Evolutionary conservation across 345 rosid genomes (phyloP).

Genomic region (Dipteronia dyeriana): DNA sequence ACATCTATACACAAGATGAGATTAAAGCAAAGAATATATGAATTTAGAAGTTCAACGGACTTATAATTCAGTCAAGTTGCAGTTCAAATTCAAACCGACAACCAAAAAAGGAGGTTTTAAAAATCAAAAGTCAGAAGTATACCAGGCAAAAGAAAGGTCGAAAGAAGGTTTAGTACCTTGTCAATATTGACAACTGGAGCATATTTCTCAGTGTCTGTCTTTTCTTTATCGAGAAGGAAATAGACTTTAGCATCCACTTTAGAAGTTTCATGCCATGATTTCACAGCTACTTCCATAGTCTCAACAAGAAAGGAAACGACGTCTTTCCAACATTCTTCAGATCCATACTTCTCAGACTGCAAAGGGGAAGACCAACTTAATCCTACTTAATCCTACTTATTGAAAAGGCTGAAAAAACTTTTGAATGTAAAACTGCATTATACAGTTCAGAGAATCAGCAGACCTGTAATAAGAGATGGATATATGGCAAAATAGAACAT

Average conservation of each 20-base stretch:
- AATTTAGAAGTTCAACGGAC: background rate
- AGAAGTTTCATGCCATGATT: slow-evolving; percentile 80
- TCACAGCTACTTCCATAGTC: slow-evolving; percentile 81
- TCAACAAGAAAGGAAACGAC: slow-evolving; percentile 66
- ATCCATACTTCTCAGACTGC: slow-evolving; percentile 67
- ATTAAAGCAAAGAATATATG: background rate
- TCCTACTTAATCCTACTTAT: slow-evolving; percentile 15
- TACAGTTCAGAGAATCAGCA: slow-evolving; percentile 13
- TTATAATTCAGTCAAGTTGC: background rate
- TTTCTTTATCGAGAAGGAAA: slow-evolving; percentile 81
- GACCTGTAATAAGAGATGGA: slow-evolving; percentile 1
- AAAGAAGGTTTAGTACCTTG: slow-evolving; percentile 50
- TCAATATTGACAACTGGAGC: slow-evolving; percentile 88
- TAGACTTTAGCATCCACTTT: slow-evolving; percentile 78
- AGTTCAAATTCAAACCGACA: background rate
- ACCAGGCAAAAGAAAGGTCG: background rate
- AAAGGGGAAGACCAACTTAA: slow-evolving; percentile 23
- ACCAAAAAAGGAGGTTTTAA: background rate
- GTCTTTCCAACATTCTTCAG: slow-evolving; percentile 62
- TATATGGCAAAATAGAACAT: background rate
- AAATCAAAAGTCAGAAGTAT: background rate
- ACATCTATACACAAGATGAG: background rate
- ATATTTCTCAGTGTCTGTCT: slow-evolving; percentile 70
- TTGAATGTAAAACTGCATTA: slow-evolving; percentile 11
- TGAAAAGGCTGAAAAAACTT: background rate